These are phyloP conservation scores for Mortierella antarctica DNA, from an alignment of 192 early-diverging fungal species.

Conservation along the genomic window DNA sequence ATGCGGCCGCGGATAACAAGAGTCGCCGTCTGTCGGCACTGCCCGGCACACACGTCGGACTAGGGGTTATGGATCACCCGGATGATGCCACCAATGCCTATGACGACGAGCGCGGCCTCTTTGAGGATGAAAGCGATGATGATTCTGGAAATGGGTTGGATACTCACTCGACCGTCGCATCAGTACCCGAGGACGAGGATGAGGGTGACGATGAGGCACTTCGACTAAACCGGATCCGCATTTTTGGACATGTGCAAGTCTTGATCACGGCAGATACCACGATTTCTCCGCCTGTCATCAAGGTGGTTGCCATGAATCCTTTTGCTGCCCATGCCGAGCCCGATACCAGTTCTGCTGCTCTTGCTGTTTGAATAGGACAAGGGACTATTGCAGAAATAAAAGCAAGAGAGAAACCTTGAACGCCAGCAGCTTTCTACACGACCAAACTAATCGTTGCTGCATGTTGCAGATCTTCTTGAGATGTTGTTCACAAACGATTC, in stretches of 20 bases:
- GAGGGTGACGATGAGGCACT: slow-evolving; percentile 42
- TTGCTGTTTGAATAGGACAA: neutral
- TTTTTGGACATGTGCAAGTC: slow-evolving; percentile 58
- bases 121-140: slow-evolving; percentile 62
- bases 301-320: slow-evolving; percentile 66
- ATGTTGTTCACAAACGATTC: neutral
- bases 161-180: slow-evolving; percentile 17
- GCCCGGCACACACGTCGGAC: slow-evolving; percentile 14
- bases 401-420: neutral
- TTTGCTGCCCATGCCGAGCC: slow-evolving; percentile 18
- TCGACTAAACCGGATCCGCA: slow-evolving; percentile 49
- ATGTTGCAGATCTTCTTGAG: neutral
- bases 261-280: slow-evolving; percentile 62
- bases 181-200: slow-evolving; percentile 28
- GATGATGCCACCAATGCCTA: slow-evolving; percentile 54
- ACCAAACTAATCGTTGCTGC: neutral
- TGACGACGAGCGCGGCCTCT: slow-evolving; percentile 62
- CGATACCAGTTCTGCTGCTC: neutral
- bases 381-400: neutral
- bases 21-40: slow-evolving; percentile 15
- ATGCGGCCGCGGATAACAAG: slow-evolving; percentile 37
- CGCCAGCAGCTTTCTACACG: neutral
- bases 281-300: slow-evolving; percentile 65
- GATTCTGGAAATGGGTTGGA: slow-evolving; percentile 44
- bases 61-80: slow-evolving; percentile 47